A percentile compares a stretch with the other conserved stretches of the same genome.
Conservation (phyloP, 192 early-diverging fungal species). For the Funneliformis mosseae region DNA sequence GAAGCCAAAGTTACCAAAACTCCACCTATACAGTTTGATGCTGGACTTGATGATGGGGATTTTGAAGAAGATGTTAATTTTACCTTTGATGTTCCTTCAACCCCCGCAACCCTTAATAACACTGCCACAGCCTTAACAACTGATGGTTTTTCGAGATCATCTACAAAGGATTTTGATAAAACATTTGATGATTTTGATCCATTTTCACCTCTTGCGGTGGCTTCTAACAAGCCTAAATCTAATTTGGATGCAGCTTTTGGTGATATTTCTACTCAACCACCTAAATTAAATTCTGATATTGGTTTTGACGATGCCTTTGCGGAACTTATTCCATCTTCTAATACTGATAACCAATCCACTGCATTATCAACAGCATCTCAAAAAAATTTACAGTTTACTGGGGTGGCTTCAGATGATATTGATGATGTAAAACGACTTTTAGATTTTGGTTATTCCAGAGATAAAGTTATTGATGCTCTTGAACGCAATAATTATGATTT, state of each 20-base stretch:
- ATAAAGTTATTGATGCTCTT: constrained; percentile 66
- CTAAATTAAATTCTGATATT: constrained; percentile 10
- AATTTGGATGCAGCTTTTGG: constrained; percentile 33
- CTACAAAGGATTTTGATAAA: constrained; percentile 26
- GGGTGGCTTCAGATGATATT: not conserved
- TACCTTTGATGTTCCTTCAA: constrained; percentile 22
- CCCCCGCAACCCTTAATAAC: not conserved
- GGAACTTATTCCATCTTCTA: not conserved
- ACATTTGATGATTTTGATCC: constrained; percentile 30
- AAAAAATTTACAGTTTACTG: not conserved
- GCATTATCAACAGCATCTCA: not conserved
- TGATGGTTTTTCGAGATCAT: not conserved
- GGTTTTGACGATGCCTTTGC: constrained; percentile 29
- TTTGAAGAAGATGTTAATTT: constrained; percentile 25
- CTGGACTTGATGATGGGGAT: constrained; percentile 16
- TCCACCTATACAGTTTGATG: constrained; percentile 28
- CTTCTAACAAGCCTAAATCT: not conserved
- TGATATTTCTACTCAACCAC: not conserved
- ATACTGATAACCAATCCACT: not conserved
- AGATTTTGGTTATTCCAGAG: constrained; percentile 70
- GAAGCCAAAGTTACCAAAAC: constrained; percentile 22
- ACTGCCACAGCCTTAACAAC: not conserved
- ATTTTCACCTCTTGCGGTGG: not conserved
- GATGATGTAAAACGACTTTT: constrained; percentile 49
- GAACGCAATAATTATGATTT: constrained; percentile 72